Conservation (phyloP, 768 basidiomycete genomes). For the Russula sp. region DNA sequence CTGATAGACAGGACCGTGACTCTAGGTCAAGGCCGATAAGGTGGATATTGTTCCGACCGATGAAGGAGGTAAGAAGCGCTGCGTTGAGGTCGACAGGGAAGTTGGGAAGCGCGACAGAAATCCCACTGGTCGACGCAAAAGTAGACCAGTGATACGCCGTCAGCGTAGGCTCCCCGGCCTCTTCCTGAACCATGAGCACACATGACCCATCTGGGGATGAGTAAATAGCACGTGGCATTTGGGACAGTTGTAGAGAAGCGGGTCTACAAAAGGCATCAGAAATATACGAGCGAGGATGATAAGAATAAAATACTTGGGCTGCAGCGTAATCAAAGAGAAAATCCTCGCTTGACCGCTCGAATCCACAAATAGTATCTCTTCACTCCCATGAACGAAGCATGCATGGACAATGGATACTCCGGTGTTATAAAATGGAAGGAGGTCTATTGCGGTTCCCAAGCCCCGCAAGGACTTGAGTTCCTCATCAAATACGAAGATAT, state of each 20-base stretch:
- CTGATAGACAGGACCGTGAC: slow-evolving; percentile 41
- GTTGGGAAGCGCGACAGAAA: slow-evolving; percentile 37
- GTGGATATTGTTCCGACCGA: slow-evolving; percentile 43
- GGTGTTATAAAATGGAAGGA: slow-evolving; percentile 44
- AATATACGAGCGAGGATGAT: not conserved
- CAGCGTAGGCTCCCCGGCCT: slow-evolving; percentile 24
- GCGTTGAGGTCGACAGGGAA: slow-evolving; percentile 30
- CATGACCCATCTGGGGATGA: slow-evolving; percentile 58
- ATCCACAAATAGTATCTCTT: slow-evolving; percentile 55
- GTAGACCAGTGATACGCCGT: slow-evolving; percentile 55
- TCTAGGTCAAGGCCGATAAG: slow-evolving; percentile 42
- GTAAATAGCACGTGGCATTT: slow-evolving; percentile 39
- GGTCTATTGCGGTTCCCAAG: slow-evolving; percentile 43
- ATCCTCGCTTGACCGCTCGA: slow-evolving; percentile 44
- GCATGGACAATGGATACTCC: slow-evolving; percentile 37
- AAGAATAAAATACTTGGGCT: slow-evolving; percentile 45
- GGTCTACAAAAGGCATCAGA: slow-evolving; percentile 38
- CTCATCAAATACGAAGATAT: slow-evolving; percentile 52
- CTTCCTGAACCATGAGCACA: slow-evolving; percentile 40
- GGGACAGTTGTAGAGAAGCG: slow-evolving; percentile 43
- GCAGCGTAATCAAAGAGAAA: slow-evolving; percentile 52
- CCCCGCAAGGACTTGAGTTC: slow-evolving; percentile 42
- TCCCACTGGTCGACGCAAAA: slow-evolving; percentile 52
- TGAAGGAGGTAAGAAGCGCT: slow-evolving; percentile 46
- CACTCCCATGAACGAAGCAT: slow-evolving; percentile 49